These are phyloP conservation scores for Botrytis fragariae DNA, from an alignment of 2,329 filamentous ascomycete species.

Conservation along the genomic window DNA sequence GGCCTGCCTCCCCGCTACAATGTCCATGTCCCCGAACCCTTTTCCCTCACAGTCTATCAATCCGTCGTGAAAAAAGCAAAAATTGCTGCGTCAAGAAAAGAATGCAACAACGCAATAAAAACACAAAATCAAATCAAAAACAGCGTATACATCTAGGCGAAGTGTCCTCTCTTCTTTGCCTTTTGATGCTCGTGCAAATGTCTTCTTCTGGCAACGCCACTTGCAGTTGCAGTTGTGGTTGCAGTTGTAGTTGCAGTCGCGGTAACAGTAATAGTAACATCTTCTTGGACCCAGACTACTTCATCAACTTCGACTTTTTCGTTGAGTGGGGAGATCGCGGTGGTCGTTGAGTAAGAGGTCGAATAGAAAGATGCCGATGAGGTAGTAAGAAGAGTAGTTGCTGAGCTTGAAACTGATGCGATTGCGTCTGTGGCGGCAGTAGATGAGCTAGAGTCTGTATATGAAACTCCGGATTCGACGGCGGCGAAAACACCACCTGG, in stretches of 20 bases:
- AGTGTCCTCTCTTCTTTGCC: slow-evolving; percentile 8
- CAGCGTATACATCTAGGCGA: neutral
- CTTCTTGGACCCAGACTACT: slow-evolving; percentile 55
- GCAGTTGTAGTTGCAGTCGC: neutral
- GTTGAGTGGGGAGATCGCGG: slow-evolving; percentile 39
- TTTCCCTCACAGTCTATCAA: neutral
- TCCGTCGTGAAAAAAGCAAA: neutral
- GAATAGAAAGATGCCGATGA: slow-evolving; percentile 41
- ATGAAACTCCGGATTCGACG: slow-evolving; percentile 8
- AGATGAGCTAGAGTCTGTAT: neutral
- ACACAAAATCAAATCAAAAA: slow-evolving; percentile 1
- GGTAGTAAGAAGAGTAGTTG: slow-evolving; percentile 25
- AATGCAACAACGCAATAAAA: neutral
- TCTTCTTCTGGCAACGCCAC: slow-evolving; percentile 1
- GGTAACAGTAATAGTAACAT: slow-evolving; percentile 39
- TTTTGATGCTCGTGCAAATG: slow-evolving; percentile 20
- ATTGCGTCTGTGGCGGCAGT: neutral
- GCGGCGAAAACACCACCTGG: slow-evolving; percentile 39
- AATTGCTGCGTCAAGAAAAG: neutral
- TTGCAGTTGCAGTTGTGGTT: neutral
- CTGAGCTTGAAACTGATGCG: neutral
- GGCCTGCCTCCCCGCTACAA: slow-evolving; percentile 3
- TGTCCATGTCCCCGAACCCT: neutral
- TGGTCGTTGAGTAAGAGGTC: slow-evolving; percentile 52
- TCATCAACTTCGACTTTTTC: slow-evolving; percentile 46